Percentiles rank a stretch among this genome's conserved stretches.
These are phyloP conservation scores for Teunomyces kruisii DNA, from an alignment of 805 yeast genomes.

Conservation along the genomic window DNA sequence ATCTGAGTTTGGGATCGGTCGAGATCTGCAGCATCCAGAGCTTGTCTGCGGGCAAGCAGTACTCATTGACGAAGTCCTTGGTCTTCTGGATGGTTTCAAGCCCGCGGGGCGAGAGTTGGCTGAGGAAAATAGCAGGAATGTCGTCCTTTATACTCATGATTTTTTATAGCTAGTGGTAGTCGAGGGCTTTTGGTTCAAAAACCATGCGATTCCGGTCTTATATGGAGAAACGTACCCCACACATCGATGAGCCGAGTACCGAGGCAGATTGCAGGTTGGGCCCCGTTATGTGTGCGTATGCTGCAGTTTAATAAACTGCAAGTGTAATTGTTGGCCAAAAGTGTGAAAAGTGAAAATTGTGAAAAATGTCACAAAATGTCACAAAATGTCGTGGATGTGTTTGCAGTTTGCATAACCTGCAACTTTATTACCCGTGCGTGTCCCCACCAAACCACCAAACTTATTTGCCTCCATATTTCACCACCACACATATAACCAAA, in stretches of 20 bases:
- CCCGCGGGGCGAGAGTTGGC: constrained; percentile 35
- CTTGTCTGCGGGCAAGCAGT: constrained; percentile 57
- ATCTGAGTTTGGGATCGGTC: constrained; percentile 41
- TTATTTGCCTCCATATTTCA: not conserved
- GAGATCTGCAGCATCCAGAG: constrained; percentile 42
- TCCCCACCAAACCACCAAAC: not conserved
- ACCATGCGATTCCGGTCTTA: not conserved
- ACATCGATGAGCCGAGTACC: not conserved
- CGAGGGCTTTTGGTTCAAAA: not conserved
- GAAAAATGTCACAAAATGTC: no score
- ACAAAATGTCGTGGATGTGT: no score
- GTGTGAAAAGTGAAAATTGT: no score
- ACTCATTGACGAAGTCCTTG: constrained; percentile 54
- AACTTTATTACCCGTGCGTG: not conserved
- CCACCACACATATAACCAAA: constrained; percentile 8
- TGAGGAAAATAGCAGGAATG: constrained; percentile 41
- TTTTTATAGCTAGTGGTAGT: no score
- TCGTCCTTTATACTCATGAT: constrained; percentile 27
- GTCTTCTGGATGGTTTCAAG: constrained; percentile 38
- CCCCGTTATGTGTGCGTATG: no score
- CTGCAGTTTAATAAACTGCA: no score
- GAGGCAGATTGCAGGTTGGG: not conserved
- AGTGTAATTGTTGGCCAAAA: no score
- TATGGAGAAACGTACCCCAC: not conserved
- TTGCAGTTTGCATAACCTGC: no score